Evolutionary conservation across 495 filamentous ascomycete genomes (phyloP), one percentile per base, ranked within the genome.

Genomic region (Zalerion maritima): DNA sequence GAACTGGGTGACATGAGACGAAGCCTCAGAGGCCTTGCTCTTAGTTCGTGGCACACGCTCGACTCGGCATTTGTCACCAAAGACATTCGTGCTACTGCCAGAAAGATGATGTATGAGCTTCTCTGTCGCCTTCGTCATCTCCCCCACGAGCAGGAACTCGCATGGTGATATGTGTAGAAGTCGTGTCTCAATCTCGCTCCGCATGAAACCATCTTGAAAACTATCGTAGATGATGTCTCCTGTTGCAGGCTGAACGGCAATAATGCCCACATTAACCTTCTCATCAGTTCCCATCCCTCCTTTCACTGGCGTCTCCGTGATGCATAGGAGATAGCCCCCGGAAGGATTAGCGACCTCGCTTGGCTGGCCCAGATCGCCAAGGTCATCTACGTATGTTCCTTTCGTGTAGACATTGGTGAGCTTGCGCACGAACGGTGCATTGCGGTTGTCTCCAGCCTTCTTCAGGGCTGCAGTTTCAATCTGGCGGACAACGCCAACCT

Each of bases 401-500:
- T 99, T 99, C 5, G 89, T 99, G 55, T 96, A 99, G 6, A 99
- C 57, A 50, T 94, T 94, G 6, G 89, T 94, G 40, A 99, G 69
- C 43, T 91, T 89, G 22, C 89, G 76, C 11, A 78, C 73, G 41
- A 99, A 99, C 0, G 89, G 85, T 1, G 81, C 72, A 47, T 93
- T 94, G 32, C 81, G 70, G 49, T 99, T 99, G 50, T 94, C 85
- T 4, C 89, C 91, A 5, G 75, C 89, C 20, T 91, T 91, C 48
- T 99, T 99, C 34, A 99, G 58, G 0, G 89, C 89, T n/a, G 89
- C 89, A 0, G 89, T 99, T 54, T 99, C 89, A n/a, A 93, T 60
- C 54, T 99, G 89, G 12, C 91, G 67, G 1, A 99, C 89, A 6
- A 99, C 75, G 9, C 89, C 89, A 26, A 99, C 86, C 47, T 99